Evolutionary conservation across 2,329 filamentous ascomycete species (phyloP).

Genomic region (Pezicula neosporulosa): DNA sequence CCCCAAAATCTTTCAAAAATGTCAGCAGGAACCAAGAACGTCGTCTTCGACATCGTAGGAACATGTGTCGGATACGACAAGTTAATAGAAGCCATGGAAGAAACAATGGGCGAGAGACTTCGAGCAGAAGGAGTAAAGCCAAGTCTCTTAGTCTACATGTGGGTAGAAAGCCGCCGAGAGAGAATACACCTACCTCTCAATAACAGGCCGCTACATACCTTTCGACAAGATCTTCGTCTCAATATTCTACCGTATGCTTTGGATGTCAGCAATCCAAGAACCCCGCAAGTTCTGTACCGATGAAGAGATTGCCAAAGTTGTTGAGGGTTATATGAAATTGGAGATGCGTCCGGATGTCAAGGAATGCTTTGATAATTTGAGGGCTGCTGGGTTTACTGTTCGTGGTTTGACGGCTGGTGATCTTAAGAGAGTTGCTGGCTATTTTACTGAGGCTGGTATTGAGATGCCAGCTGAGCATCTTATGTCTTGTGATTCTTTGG

Average conservation of each 20-base stretch:
- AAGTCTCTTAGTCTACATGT: slow-evolving; percentile 40
- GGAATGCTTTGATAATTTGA: slow-evolving; percentile 39
- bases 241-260: slow-evolving; percentile 47
- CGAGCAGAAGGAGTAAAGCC: slow-evolving; percentile 34
- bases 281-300: slow-evolving; percentile 38
- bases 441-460: slow-evolving; percentile 44
- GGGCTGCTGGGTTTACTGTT: slow-evolving; percentile 44
- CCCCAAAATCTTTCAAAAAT: not conserved
- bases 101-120: slow-evolving; percentile 38
- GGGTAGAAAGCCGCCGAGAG: slow-evolving; percentile 44
- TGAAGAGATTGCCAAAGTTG: slow-evolving; percentile 37
- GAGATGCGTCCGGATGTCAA: slow-evolving; percentile 35
- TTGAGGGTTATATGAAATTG: slow-evolving; percentile 34
- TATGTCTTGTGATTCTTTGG: slow-evolving; percentile 44
- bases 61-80: slow-evolving; percentile 44
- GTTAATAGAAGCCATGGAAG: slow-evolving; percentile 37
- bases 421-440: slow-evolving; percentile 43
- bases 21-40: slow-evolving; percentile 34
- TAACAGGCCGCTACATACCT: slow-evolving; percentile 38
- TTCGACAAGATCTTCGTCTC: slow-evolving; percentile 40
- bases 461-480: slow-evolving; percentile 48
- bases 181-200: slow-evolving; percentile 47
- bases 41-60: slow-evolving; percentile 50
- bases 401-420: slow-evolving; percentile 54
- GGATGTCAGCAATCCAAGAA: slow-evolving; percentile 38